Base-by-base conservation (phyloP, 2,329 filamentous ascomycete species). In the Arthrinium phaeospermum region DNA sequence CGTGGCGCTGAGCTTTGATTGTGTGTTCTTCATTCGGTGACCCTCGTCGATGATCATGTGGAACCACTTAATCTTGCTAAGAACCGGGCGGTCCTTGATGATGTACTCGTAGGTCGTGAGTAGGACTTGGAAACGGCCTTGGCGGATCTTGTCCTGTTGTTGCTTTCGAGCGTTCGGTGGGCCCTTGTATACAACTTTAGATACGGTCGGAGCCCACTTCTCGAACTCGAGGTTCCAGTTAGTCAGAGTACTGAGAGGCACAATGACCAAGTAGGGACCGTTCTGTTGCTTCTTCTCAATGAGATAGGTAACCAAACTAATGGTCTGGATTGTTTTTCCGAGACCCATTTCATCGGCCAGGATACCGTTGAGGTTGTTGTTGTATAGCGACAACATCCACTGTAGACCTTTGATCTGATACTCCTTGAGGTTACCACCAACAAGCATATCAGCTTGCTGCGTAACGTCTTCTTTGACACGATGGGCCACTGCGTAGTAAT, bases 41-140 rank as follows among this genome's bases (percentile, higher is more conserved):
- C 96, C 96, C 87, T 99, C 96, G 79, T 99, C 96, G 76, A 99
- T 96, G 78, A 99, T 98, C 96, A 99, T 98, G 85, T 99, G 96
- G 78, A 98, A 93, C 96, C 96, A 99, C 85, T 98, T 98, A 85
- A 99, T 96, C 87, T 98, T 98, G 87, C 94, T 97, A 16, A 99
- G 86, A 76, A 99, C 88, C 0, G 96, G 96, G 47, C 96, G 91
- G 80, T 99, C 96, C 85, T 98, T 99, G 89, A 99, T 99, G 84
- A 99, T 97, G 85, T 98, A 99, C 82, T 99, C 96, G 85, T 99
- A 99, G 0, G 96, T 99, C 1, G 96, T 99, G 72, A 99, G 89
- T 14, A 99, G 86, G 68, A 99, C 96, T 82, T 99, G 96, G 89
- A 99, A 99, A 72, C 94, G 91, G 68, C 96, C 95, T 83, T 94